Base-by-base conservation (phyloP, 2,329 filamentous ascomycete species). In the Phyllachora maydis region DNA sequence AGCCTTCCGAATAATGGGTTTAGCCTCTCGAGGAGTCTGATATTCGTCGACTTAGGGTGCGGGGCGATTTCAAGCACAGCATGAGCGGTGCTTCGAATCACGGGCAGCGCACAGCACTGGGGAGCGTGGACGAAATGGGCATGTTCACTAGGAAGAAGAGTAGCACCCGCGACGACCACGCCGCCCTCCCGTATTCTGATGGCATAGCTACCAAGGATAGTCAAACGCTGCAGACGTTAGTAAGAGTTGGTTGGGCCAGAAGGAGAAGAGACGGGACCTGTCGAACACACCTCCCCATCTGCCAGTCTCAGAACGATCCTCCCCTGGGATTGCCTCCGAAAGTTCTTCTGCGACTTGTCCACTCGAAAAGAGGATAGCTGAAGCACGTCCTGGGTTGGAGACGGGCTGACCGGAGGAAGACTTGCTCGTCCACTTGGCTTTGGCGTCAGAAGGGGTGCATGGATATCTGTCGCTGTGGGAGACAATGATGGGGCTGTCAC, bases 131-230 rank as follows among this genome's bases (percentile, higher is more conserved):
- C 54, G 52, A 62, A 68, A 31, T 60, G 50, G 5, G 50, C 38
- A 1, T 35, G 41, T 14, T 55, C 46, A 0, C 55, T 51, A 2
- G 58, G 40, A 8, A 50, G 49, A 4, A 85, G 40, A 5, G 56
- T 61, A 5, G 74, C 67, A 10, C 77, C 75, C 9, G 66, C 59
- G 14, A 85, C 42, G 1, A 63, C 68, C 13, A 75, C 49, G 20
- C 67, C 54, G 3, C 78, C 78, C 24, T 53, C 54, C 6, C 51
- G 36, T 1, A 85, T 56, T 8, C 51, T 52, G 15, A 85, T 40
- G 10, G 68, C 65, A 41, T 69, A 88, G 35, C 64, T 69, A 2
- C 78, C 78, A 8, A 79, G 47, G 6, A 73, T 46, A 4, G 69
- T 50, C 19, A 75, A 49, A 10, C 67, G 59, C 65, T 72, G 23